Conservation (phyloP, 2,329 filamentous ascomycete species). For the Diaporthe ampelina region DNA sequence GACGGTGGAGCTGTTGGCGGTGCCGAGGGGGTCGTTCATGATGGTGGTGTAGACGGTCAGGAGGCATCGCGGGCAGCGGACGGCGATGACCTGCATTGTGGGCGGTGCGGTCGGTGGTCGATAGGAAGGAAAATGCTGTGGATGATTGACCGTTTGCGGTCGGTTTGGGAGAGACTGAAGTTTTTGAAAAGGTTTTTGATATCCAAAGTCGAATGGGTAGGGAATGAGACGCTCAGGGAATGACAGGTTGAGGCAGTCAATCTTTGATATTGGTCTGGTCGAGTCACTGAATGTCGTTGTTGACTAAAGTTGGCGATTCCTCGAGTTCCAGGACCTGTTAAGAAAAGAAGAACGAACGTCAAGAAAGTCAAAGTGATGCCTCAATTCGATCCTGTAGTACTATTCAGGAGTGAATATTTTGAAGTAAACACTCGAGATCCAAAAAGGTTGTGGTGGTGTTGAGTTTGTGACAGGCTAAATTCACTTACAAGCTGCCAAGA, state of each 20-base stretch:
- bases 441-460: neutral
- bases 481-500: neutral
- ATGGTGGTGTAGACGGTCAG: neutral
- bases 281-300: neutral
- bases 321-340: too few relatives aligned
- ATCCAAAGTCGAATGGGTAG: too few relatives aligned
- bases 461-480: neutral
- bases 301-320: neutral
- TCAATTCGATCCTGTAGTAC: neutral
- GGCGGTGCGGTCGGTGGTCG: neutral
- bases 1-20: neutral
- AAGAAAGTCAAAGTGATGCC: neutral
- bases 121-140: neutral
- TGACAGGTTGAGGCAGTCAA: too few relatives aligned
- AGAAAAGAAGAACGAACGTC: too few relatives aligned
- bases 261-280: neutral
- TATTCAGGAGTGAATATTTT: neutral
- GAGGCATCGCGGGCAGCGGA: constrained; percentile 3
- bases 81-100: neutral
- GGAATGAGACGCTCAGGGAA: too few relatives aligned
- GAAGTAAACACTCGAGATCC: too few relatives aligned
- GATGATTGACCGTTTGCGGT: neutral
- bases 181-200: too few relatives aligned
- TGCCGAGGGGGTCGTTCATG: neutral
- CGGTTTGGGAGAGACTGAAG: neutral